phyloP scores from a whole-genome alignment of 371 early-diverging fungal species.

The Mycotypha africana region DNA sequence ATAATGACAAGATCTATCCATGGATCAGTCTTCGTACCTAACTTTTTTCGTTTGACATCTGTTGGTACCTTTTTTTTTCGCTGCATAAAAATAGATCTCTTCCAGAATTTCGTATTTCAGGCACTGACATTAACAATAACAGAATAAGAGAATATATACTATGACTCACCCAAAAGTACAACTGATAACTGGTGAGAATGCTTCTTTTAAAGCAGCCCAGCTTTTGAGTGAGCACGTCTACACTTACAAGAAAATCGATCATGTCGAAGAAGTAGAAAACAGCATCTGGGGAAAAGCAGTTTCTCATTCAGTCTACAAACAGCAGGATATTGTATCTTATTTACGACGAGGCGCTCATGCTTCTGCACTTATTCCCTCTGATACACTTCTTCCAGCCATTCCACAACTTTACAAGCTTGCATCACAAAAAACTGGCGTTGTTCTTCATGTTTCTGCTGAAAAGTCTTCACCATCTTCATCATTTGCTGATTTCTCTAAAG shows the following conservation, averaged over 20 bases:
- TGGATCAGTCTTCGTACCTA: no score
- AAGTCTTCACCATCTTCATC: conserved; percentile 15
- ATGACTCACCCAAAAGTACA: no score
- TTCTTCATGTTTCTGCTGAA: conserved; percentile 52
- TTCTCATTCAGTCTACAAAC: conserved; percentile 13
- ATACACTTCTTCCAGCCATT: conserved; percentile 52
- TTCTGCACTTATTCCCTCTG: conserved; percentile 50
- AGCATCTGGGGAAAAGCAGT: conserved; percentile 17
- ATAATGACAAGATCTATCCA: no score
- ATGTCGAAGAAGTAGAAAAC: neutral
- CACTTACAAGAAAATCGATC: conserved; percentile 33
- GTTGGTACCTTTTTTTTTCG: no score
- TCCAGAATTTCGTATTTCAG: no score
- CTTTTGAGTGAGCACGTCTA: conserved; percentile 67
- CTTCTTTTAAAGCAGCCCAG: conserved; percentile 65
- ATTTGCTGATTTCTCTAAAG: conserved; percentile 53
- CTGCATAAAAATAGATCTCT: no score
- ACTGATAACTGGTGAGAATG: conserved; percentile 57
- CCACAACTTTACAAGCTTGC: conserved; percentile 63
- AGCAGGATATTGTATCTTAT: conserved; percentile 13
- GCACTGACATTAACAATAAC: no score
- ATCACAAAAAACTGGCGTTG: conserved; percentile 40
- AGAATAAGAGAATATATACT: no score
- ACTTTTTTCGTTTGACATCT: no score
- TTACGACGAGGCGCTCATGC: conserved; percentile 16